Evolutionary conservation across 2,329 filamentous ascomycete species (phyloP), one percentile per base, ranked within the genome.

Genomic region (Pyrenochaeta sp.): DNA sequence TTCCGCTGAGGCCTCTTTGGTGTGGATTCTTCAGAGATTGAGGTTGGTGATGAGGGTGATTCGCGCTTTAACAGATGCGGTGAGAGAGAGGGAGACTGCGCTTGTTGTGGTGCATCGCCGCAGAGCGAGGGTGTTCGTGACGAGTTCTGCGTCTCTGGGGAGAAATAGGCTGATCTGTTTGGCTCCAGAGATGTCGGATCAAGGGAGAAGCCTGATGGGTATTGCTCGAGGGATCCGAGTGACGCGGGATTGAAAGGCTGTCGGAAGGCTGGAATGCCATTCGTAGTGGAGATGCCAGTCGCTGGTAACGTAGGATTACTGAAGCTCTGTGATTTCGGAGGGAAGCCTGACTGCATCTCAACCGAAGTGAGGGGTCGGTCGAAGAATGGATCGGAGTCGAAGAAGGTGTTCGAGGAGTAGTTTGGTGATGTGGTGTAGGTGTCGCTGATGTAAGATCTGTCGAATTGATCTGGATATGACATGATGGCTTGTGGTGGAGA

Each of bases 51-150:
- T 36, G 52, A 63, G 44, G 67, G 66, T n/a, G 69, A 68, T 49
- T 75, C 71, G 63, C 70, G 72, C 52, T 76, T 76, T 30, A 74
- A 56, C 24, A 63, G 64, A 50, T 61, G 62, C 24, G 71, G 69
- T 36, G 72, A 76, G n/a, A 64, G 58, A 2, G 67, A 62, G 15
- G 71, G 69, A 3, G 71, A 71, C 50, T 62, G 61, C 24, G 58
- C 45, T 48, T 64, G 66, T 53, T 64, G 64, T 13, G 69, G 56
- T 52, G 55, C 67, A 47, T 75, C 72, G 42, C 69, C 72, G 60
- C 72, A 73, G 49, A 74, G 67, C n/a, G 74, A 76, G 15, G 74
- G 72, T 5, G 72, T 72, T 48, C 67, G 68, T 25, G 74, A 76
- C 34, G 61, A 59, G 9, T 58, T 44, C 13, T 61, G 58, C 3